Conservation (phyloP, 139 green algal species). For the Deuterostichococcus epilithicus region DNA sequence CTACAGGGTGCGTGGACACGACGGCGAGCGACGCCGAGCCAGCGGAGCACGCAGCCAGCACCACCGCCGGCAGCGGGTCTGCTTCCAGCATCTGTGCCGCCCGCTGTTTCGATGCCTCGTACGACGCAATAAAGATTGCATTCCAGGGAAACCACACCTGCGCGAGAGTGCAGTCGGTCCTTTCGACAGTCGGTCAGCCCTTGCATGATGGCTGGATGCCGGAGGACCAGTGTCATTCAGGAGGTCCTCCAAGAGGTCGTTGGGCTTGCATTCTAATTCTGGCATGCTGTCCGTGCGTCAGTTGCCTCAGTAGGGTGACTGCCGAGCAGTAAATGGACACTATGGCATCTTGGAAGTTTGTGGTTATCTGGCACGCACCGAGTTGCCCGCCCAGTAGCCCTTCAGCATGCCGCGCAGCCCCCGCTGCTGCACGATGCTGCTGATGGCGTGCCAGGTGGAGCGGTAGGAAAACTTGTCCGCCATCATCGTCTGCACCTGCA, state of each 20-base stretch:
- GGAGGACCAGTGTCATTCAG: too few relatives aligned
- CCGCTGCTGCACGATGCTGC: slow-evolving; percentile 52
- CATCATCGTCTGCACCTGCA: slow-evolving; percentile 1
- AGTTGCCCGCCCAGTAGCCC: slow-evolving; percentile 61
- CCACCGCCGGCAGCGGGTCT: slow-evolving; percentile 25
- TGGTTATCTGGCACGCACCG: too few relatives aligned
- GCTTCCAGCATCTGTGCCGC: slow-evolving; percentile 3
- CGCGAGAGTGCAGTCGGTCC: too few relatives aligned
- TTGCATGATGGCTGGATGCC: too few relatives aligned
- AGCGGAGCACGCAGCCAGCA: slow-evolving; percentile 26
- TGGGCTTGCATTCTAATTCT: too few relatives aligned
- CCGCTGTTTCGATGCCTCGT: slow-evolving; percentile 50
- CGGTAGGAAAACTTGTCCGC: neutral
- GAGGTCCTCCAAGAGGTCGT: too few relatives aligned
- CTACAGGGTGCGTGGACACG: slow-evolving; percentile 63
- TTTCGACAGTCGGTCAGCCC: too few relatives aligned
- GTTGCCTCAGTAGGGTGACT: too few relatives aligned
- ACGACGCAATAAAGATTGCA: slow-evolving; percentile 65
- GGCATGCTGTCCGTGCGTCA: too few relatives aligned
- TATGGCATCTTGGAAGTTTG: too few relatives aligned
- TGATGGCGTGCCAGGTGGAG: neutral
- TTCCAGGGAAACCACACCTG: slow-evolving; percentile 77
- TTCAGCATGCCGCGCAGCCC: slow-evolving; percentile 17
- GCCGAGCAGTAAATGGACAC: too few relatives aligned
- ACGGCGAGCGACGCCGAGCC: slow-evolving; percentile 45